phyloP scores from a whole-genome alignment of 169 alveolate species.

The Babesia ovata region DNA sequence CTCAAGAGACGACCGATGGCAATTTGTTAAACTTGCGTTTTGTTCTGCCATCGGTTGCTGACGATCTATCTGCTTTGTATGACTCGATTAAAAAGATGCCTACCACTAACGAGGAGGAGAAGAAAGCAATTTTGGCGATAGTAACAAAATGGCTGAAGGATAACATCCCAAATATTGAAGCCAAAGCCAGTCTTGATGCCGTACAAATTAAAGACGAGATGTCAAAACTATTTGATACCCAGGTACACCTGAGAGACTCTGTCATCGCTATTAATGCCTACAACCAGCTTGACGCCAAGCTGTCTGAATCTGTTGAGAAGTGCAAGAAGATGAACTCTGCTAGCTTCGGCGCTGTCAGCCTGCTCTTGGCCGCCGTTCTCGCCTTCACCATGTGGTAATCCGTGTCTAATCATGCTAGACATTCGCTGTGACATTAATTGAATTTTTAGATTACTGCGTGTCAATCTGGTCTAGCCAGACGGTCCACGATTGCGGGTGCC shows the following conservation, averaged over 20 bases:
- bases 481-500: slow-evolving; percentile 82
- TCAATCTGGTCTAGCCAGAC: slow-evolving; percentile 29
- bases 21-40: too few relatives aligned
- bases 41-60: too few relatives aligned
- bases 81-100: too few relatives aligned
- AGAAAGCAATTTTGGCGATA: background rate
- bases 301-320: background rate
- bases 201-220: background rate
- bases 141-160: background rate
- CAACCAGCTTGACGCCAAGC: background rate
- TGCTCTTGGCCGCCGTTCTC: background rate
- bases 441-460: background rate
- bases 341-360: background rate
- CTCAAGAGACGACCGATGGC: too few relatives aligned
- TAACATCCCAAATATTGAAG: background rate
- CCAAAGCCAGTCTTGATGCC: background rate
- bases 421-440: background rate
- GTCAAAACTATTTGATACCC: background rate
- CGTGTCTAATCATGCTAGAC: background rate
- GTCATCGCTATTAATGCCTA: too few relatives aligned
- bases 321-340: background rate
- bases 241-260: too few relatives aligned
- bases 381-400: background rate
- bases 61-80: too few relatives aligned
- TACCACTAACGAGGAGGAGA: too few relatives aligned